A percentile compares a stretch with the other conserved stretches of the same genome.
Evolutionary conservation across 2,329 filamentous ascomycete genomes (phyloP).

Genomic region (Nemania diffusa): DNA sequence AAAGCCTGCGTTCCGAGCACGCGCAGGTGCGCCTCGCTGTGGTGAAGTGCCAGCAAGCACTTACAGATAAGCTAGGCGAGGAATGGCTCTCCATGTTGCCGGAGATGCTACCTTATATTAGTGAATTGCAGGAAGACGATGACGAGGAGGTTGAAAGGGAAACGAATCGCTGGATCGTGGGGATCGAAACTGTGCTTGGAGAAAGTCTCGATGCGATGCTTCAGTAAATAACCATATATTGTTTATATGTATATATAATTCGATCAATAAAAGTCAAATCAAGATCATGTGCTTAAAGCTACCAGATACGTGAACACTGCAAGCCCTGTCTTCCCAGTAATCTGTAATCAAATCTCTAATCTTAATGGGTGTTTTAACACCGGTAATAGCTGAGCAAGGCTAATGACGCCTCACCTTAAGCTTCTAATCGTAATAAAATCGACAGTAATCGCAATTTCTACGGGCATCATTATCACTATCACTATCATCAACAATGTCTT

Average conservation of each 20-base stretch:
- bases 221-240: constrained; percentile 63
- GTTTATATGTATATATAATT: constrained; percentile 1
- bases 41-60: constrained; percentile 80
- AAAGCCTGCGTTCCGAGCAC: constrained; percentile 78
- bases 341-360: too few relatives aligned
- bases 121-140: constrained; percentile 94
- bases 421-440: too few relatives aligned
- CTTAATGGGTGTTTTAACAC: too few relatives aligned
- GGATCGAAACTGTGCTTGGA: constrained; percentile 88
- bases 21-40: constrained; percentile 80
- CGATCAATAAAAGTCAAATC: neutral
- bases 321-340: too few relatives aligned
- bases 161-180: constrained; percentile 87
- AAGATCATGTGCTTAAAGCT: neutral
- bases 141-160: constrained; percentile 92
- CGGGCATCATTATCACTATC: too few relatives aligned
- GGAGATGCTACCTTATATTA: constrained; percentile 97
- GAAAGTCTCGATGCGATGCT: constrained; percentile 94
- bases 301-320: neutral
- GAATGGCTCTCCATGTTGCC: constrained; percentile 92
- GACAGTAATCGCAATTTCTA: too few relatives aligned
- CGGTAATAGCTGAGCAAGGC: too few relatives aligned
- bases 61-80: constrained; percentile 85
- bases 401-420: too few relatives aligned
- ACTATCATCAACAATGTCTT: too few relatives aligned